Conservation (phyloP, 345 rosid genomes). For the Clausena lansium region DNA sequence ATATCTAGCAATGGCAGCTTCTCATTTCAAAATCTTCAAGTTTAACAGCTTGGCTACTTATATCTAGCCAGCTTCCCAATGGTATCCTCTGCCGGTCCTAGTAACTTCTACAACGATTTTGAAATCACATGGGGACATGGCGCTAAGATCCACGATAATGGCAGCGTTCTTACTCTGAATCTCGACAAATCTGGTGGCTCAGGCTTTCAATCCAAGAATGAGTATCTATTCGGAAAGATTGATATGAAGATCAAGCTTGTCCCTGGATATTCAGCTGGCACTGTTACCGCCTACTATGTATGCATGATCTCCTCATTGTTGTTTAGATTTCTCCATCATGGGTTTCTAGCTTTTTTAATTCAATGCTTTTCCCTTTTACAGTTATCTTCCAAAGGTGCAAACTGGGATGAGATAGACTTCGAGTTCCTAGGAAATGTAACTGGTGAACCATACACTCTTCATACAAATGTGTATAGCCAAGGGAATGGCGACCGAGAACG, state of each 20-base stretch:
- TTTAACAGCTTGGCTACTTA: neutral
- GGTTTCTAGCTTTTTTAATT: neutral
- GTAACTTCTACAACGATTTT: slow-evolving; percentile 14
- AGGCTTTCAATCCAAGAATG: slow-evolving; percentile 36
- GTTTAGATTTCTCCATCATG: neutral
- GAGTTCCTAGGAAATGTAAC: slow-evolving; percentile 74
- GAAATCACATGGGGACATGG: slow-evolving; percentile 19
- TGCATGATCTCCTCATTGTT: neutral
- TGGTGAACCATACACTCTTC: slow-evolving; percentile 63
- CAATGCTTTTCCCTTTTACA: slow-evolving; percentile 13
- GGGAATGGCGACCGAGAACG: slow-evolving; percentile 74
- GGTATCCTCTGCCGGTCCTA: slow-evolving; percentile 14
- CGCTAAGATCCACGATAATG: slow-evolving; percentile 27
- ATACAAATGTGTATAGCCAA: slow-evolving; percentile 61
- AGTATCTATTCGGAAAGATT: slow-evolving; percentile 33
- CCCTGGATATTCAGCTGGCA: slow-evolving; percentile 46
- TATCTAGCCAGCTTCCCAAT: neutral
- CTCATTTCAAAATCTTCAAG: neutral
- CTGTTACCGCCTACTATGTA: slow-evolving; percentile 43
- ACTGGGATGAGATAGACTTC: slow-evolving; percentile 73
- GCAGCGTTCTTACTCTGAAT: slow-evolving; percentile 25
- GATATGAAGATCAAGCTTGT: slow-evolving; percentile 42
- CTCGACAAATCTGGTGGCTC: slow-evolving; percentile 35
- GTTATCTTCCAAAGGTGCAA: slow-evolving; percentile 53
- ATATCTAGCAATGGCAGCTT: slow-evolving; percentile 8